Evolutionary conservation across 208 protist genomes (phyloP).

Genomic region (Strigomonas galati): DNA sequence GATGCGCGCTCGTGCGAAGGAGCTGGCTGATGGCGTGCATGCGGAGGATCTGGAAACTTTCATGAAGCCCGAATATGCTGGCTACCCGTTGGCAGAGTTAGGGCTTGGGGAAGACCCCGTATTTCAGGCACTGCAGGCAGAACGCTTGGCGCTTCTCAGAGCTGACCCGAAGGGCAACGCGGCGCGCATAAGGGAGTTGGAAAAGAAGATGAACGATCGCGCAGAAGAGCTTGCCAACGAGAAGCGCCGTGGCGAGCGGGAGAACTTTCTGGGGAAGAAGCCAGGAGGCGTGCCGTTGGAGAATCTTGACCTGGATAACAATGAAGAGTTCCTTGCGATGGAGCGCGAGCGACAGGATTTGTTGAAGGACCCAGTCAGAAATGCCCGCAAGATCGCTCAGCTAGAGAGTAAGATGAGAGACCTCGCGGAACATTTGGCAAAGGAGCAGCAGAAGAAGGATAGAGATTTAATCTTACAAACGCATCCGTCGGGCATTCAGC

Average conservation of each 20-base stretch:
- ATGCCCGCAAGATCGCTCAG: constrained; percentile 55
- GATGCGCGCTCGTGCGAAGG: constrained; percentile 23
- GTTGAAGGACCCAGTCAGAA: constrained; percentile 31
- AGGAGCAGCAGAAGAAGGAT: constrained; percentile 50
- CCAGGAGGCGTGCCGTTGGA: constrained; percentile 25
- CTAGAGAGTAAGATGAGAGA: constrained; percentile 60
- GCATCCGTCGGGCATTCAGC: constrained; percentile 47
- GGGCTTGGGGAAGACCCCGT: constrained; percentile 20
- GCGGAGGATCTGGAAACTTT: constrained; percentile 23
- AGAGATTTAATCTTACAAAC: constrained; percentile 42
- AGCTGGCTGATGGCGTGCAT: constrained; percentile 19
- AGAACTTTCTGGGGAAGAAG: constrained; percentile 20
- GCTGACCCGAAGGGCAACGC: constrained; percentile 20
- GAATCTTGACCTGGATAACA: constrained; percentile 25
- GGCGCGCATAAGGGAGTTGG: constrained; percentile 15
- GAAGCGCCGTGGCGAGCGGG: constrained; percentile 22
- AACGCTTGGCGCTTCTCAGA: constrained; percentile 18
- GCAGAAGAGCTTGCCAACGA: constrained; percentile 17
- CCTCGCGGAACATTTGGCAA: constrained; percentile 46
- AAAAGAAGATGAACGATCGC: constrained; percentile 25
- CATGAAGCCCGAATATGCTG: constrained; percentile 25
- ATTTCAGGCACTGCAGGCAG: constrained; percentile 24
- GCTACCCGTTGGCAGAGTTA: constrained; percentile 27
- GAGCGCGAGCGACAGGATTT: constrained; percentile 18
- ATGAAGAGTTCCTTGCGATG: constrained; percentile 18